Base-by-base conservation (phyloP, 148 eudicot genomes). In the Mesembryanthemum crystallinum region DNA sequence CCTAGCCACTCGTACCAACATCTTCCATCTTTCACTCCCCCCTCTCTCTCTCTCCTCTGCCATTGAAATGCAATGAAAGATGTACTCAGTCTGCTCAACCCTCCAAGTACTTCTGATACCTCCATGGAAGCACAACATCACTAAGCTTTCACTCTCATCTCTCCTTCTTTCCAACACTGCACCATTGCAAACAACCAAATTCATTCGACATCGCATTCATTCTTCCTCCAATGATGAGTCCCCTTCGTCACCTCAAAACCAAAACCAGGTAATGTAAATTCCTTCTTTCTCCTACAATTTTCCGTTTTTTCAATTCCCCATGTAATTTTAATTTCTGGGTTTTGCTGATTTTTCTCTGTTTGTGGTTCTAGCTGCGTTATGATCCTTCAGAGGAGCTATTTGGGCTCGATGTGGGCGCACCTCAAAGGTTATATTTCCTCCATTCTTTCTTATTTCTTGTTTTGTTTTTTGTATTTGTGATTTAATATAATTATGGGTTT, bases 331-430 rank as follows among this genome's bases (percentile, higher is more conserved):
- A 8, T 21, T 9, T 20, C 24, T 59, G 57, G 33, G 23, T 76
- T 64, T 62, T 20, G 35, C 52, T 58, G 43, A 8, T 30, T 57
- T 43, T 14, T 42, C 10, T 64, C 8, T 60, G 33, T 39, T 10
- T n/a, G 69, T 72, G 32, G 24, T 73, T 62, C 51, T 81, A 91
- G 97, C 17, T 82, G 74, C 78, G 86, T 1, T 89, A 85, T 84
- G 93, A 88, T 83, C 85, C 85, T 74, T 83, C 92, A 13, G 86
- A 84, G 68, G 97, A 91, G 73, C 80, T 91, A 14, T 88, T 85
- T 77, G 92, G 93, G 45, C 82, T 89, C 45, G 80, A 84, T 35
- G 84, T 76, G 3, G 86, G 77, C 77, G 45, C 80, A 30, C 87
- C 83, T 32, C 83, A 89, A 47, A 91, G 97, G 97, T 91, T 72